phyloP scores from a whole-genome alignment of 345 rosid genomes.

The Bruguiera gymnorhiza region DNA sequence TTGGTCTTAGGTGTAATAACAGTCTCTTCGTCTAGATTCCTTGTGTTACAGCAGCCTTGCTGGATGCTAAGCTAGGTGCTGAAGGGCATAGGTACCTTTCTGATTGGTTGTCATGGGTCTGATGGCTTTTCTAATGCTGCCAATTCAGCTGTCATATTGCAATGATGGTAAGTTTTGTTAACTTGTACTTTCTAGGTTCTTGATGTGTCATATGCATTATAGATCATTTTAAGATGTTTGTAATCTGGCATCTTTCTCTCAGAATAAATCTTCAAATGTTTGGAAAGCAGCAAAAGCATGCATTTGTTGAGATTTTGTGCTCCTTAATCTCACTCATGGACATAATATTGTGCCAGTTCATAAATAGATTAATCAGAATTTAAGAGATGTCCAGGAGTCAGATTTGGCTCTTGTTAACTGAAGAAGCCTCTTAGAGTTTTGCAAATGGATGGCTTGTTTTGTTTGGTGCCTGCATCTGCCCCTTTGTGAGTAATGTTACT shows the following conservation, averaged over 20 bases:
- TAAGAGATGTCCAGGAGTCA: constrained; percentile 82
- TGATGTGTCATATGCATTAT: too few species aligned
- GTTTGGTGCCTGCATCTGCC: background rate
- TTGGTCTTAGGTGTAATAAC: background rate
- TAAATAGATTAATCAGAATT: constrained; percentile 62
- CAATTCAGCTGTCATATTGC: constrained; percentile 64
- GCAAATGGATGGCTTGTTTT: constrained; percentile 23
- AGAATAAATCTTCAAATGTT: too few species aligned
- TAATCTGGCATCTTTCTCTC: too few species aligned
- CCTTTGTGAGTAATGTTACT: too few species aligned
- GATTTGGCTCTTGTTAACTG: constrained; percentile 65
- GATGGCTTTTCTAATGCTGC: constrained; percentile 72
- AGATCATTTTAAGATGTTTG: background rate
- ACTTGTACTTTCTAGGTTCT: background rate
- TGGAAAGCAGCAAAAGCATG: too few species aligned
- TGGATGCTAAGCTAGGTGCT: constrained; percentile 87
- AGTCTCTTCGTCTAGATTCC: constrained; percentile 42
- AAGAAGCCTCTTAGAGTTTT: constrained; percentile 52
- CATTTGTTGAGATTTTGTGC: too few species aligned
- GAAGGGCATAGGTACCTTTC: constrained; percentile 97
- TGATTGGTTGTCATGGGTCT: constrained; percentile 88
- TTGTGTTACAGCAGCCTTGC: constrained; percentile 60
- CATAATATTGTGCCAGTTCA: too few species aligned
- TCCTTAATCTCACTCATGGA: too few species aligned
- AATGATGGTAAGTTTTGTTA: constrained; percentile 51